Conservation (phyloP, 2,329 filamentous ascomycete genomes). For the Laburnicola sp. region DNA sequence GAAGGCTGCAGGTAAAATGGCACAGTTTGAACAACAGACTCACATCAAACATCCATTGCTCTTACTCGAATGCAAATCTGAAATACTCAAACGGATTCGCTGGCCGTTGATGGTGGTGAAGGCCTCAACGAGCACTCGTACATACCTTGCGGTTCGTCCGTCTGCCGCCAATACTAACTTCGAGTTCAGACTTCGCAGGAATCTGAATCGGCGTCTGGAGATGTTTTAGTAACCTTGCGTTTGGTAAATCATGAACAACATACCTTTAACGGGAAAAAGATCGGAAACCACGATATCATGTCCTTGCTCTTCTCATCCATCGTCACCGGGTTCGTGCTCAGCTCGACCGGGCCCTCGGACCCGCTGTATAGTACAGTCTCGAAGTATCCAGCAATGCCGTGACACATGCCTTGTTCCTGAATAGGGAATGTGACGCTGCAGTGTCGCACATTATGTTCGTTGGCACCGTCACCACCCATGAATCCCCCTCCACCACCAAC, state of each 20-base stretch:
- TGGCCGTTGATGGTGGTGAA: constrained; percentile 67
- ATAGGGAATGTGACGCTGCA: constrained; percentile 78
- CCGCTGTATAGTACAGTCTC: constrained; percentile 87
- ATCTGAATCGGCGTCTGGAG: constrained; percentile 78
- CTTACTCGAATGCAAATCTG: constrained; percentile 46
- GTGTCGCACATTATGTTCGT: constrained; percentile 87
- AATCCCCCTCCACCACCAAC: constrained; percentile 72
- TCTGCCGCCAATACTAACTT: constrained; percentile 95
- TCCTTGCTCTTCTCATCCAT: constrained; percentile 93
- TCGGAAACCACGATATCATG: constrained; percentile 99
- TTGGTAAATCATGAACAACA: constrained; percentile 27
- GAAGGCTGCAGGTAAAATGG: too few species aligned
- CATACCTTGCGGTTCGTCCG: constrained; percentile 93
- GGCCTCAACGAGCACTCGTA: constrained; percentile 95
- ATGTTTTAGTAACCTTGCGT: constrained; percentile 7
- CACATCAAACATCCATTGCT: constrained; percentile 47
- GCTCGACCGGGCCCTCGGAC: constrained; percentile 66
- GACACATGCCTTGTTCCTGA: constrained; percentile 77
- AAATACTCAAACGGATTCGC: constrained; percentile 65
- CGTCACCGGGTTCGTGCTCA: constrained; percentile 88
- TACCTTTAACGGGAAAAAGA: constrained; percentile 95
- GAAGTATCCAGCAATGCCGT: constrained; percentile 93
- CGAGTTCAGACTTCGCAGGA: constrained; percentile 80
- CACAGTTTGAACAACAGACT: not conserved
- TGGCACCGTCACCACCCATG: constrained; percentile 75